Base-by-base conservation (phyloP, 2,329 filamentous ascomycete species). In the Diaporthe vexans region DNA sequence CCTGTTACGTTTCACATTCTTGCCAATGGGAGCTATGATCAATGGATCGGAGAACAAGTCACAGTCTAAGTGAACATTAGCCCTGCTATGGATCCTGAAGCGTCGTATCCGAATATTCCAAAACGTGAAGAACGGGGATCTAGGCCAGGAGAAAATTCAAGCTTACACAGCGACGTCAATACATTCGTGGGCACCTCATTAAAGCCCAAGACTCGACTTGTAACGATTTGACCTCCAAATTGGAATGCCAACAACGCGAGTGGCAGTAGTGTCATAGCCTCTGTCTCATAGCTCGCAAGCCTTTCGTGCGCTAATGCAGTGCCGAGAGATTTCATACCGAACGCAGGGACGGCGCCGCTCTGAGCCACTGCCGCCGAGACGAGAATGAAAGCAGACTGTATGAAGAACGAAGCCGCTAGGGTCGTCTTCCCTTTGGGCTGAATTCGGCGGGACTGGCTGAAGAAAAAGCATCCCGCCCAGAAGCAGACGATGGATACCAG, bases 101-200 rank as follows among this genome's bases (percentile, higher is more conserved):
- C 21, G 46, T 9, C 21, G 46, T 9, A 9, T 48, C 19, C 19
- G 46, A 48, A 21, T 6, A 48, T 48, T 21, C 46, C 46, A 48
- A 48, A 48, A n/a, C 7, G 4, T 46, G 19, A 48, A 21, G 21
- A 15, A 48, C 19, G 19, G 19, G 19, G 19, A 21, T 48, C 19
- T n/a, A 15, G 21, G 8, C 8, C 1, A 48, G 46, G 46, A 21
- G 46, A 48, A n/a, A 48, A 21, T 8, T 48, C 3, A 21, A n/a
- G 19, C 46, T 43, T 43, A 43, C 40, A 88, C 9, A 88, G 81
- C 68, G 85, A 88, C 3, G 89, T 90, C 74, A 90, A 80, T 21
- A 90, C 89, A 71, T 87, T 89, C 1, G 88, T 89, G 2, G 89
- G 89, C 71, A 90, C 84, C 79, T 90, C 88, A 76, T 86, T 86